Base-by-base conservation (phyloP, 257 asterid genomes). In the Solanum sejunctum region DNA sequence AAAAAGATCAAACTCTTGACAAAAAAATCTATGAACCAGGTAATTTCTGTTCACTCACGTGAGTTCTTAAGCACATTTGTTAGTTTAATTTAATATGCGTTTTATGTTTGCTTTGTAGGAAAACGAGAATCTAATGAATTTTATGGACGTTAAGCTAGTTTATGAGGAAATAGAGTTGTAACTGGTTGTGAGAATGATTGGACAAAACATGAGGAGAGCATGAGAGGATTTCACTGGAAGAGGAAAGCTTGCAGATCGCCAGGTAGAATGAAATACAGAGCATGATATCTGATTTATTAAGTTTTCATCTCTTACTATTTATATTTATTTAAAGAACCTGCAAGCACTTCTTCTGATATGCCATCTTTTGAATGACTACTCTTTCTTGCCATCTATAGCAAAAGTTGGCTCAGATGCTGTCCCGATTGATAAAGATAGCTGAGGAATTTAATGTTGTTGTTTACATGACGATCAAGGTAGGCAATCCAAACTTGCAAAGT, bases 351-450 rank as follows among this genome's bases (percentile, higher is more conserved):
- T 16, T 15, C 61, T 77, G 15, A 23, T 23, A 23, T 12, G 6
- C 39, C 51, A 2, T 77, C 15, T 49, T 51, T 32, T 23, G 61
- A 77, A 23, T 51, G 63, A 15, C 20, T 77, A 26, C 45, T 1
- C 63, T 12, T 8, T 51, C 63, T 77, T 73, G 32, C 82, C 41
- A 51, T 84, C 61, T 90, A 70, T 97, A 97, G 98, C 99, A 95
- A 97, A 97, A 97, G 91, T 86, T 97, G 92, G 99, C 98, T 88
- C 99, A 97, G 89, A 95, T 97, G 98, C 97, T 97, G 87, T 97
- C 99, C 12, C 87, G 99, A 85, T 61, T 96, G 88, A 94, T 86
- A n/a, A 97, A 97, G 93, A 97, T 97, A 73, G 95, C 99, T 10
- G 99, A 95, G 88, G 99, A 97, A 90, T 97, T 95, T 89, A 97